Conservation (phyloP, 2,329 filamentous ascomycete species). For the Fusarium papillatum region DNA sequence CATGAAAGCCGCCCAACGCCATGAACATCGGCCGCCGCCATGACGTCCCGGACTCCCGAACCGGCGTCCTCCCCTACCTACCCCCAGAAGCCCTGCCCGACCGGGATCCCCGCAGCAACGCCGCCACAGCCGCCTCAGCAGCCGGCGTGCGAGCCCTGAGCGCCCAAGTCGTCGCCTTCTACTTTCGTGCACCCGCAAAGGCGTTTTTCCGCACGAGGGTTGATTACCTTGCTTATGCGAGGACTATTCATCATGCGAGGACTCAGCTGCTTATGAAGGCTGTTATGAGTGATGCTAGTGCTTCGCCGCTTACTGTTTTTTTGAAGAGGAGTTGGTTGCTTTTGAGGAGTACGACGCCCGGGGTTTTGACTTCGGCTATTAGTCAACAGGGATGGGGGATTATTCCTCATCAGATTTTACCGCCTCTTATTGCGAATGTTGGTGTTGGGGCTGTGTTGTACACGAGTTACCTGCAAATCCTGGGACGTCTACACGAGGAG, state of each 20-base stretch:
- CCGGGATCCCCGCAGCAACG: constrained; percentile 65
- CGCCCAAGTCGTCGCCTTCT: constrained; percentile 88
- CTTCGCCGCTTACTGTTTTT: constrained; percentile 49
- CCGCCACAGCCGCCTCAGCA: constrained; percentile 82
- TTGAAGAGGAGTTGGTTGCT: constrained; percentile 60
- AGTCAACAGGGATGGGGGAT: constrained; percentile 80
- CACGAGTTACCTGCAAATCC: constrained; percentile 79
- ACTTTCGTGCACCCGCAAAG: constrained; percentile 92
- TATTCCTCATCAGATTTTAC: constrained; percentile 82
- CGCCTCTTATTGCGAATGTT: constrained; percentile 81
- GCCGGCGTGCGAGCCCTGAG: constrained; percentile 87
- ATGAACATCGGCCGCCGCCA: constrained; percentile 50
- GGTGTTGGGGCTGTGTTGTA: constrained; percentile 82
- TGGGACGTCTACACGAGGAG: constrained; percentile 76
- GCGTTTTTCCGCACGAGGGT: constrained; percentile 93
- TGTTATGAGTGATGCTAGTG: constrained; percentile 50
- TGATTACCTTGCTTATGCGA: constrained; percentile 79
- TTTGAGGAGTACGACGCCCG: constrained; percentile 76
- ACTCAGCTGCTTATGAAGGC: constrained; percentile 52
- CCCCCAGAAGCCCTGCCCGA: constrained; percentile 59
- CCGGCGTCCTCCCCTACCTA: constrained; percentile 59
- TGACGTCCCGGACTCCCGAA: constrained; percentile 45
- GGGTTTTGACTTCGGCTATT: constrained; percentile 76
- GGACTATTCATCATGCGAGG: constrained; percentile 64
- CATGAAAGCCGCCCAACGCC: constrained; percentile 50